Percentiles rank a stretch among this genome's conserved stretches.
phyloP scores from a whole-genome alignment of 1,284 basidiomycete species.

The Malassezia pachydermatis region DNA sequence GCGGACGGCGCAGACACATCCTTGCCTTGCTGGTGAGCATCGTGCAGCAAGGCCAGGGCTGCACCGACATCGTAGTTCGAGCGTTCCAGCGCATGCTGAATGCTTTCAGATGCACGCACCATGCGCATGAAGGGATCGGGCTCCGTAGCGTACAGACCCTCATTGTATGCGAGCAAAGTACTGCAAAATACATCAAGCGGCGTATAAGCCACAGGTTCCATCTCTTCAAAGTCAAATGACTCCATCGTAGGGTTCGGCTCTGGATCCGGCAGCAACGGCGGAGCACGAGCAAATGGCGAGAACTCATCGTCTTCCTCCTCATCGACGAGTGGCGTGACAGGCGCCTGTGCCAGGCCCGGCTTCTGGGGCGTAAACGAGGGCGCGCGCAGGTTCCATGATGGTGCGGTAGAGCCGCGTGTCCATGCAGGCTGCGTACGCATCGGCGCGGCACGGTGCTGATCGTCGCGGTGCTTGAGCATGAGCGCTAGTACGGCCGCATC shows the following conservation, averaged over 20 bases:
- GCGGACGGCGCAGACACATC: not conserved
- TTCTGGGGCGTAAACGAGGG: too few relatives aligned
- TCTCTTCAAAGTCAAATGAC: too few relatives aligned
- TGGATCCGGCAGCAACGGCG: not conserved
- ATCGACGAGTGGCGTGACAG: constrained; percentile 24
- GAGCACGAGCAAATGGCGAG: constrained; percentile 51
- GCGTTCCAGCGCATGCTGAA: constrained; percentile 67
- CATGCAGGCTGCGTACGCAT: not conserved
- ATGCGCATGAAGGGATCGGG: not conserved
- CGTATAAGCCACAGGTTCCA: too few relatives aligned
- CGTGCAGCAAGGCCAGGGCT: constrained; percentile 80
- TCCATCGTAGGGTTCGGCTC: too few relatives aligned
- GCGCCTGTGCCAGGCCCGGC: not conserved
- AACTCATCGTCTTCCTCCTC: constrained; percentile 56
- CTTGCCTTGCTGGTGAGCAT: constrained; percentile 41
- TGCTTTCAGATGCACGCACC: constrained; percentile 2
- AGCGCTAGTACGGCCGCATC: constrained; percentile 10
- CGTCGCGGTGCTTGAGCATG: constrained; percentile 10
- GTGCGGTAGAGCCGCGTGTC: constrained; percentile 15
- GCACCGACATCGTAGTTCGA: constrained; percentile 85
- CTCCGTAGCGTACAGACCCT: constrained; percentile 4
- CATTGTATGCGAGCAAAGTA: constrained; percentile 7
- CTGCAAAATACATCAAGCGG: constrained; percentile 15
- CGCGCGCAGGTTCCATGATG: too few relatives aligned
- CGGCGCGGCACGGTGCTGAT: too few relatives aligned